Percentiles rank a stretch among this genome's conserved stretches.
Conservation (phyloP, 257 asterid genomes). For the Handroanthus guayacan region DNA sequence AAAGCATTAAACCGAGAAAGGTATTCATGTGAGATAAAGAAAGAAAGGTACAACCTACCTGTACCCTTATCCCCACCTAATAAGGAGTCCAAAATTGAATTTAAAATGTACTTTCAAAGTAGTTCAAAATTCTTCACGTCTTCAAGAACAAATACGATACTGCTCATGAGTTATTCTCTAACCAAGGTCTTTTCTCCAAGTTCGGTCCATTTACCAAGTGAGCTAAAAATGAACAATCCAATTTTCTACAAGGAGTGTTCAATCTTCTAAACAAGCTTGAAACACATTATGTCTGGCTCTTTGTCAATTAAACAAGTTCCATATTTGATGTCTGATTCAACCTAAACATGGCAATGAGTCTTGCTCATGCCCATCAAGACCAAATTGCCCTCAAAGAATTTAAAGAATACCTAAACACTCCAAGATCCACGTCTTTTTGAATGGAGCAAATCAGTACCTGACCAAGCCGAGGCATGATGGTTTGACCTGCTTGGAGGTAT, state of each 20-base stretch:
- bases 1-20: too few species aligned
- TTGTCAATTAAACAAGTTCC: background rate
- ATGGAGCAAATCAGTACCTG: too few species aligned
- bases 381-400: background rate
- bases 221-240: background rate
- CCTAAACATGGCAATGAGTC: background rate
- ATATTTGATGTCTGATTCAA: background rate
- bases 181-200: background rate
- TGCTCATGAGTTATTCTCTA: background rate
- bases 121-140: background rate
- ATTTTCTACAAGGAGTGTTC: background rate
- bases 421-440: too few species aligned
- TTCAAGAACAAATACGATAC: background rate
- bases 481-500: too few species aligned
- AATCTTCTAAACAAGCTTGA: slow-evolving; percentile 10
- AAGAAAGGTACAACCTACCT: too few species aligned
- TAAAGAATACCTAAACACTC: background rate
- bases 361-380: background rate
- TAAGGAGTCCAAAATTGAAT: background rate
- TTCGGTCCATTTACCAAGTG: background rate
- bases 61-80: too few species aligned
- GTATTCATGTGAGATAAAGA: too few species aligned
- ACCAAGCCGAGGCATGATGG: too few species aligned
- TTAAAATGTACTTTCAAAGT: background rate
- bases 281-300: background rate